Base-by-base conservation (phyloP, 2,329 filamentous ascomycete species). In the Laburnicola sp. region DNA sequence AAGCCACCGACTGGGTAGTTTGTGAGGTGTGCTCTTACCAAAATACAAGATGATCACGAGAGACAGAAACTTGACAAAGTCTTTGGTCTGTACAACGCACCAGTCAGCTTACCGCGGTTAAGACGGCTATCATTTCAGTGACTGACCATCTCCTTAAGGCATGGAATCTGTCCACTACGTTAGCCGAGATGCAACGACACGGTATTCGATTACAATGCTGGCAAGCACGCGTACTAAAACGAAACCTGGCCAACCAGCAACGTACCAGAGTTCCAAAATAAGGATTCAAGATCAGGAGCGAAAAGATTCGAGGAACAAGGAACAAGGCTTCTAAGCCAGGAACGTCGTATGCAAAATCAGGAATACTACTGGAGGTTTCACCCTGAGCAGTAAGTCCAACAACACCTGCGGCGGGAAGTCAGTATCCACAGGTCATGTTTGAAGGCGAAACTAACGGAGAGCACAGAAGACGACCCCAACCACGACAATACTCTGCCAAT, bases 311-410 rank as follows among this genome's bases (percentile, higher is more conserved):
- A 36, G 92, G 92, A 21, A 96, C 88, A 73, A 97, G 86, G 70
- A 97, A 93, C 7, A 97, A 80, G 0, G 91, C 92, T 71, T 96
- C 90, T 9, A 97, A 78, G 0, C 91, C 87, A 22, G 97, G 78
- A n/a, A 97, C 86, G 65, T 97, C 90, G 69, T 96, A 97, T 0
- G 91, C 86, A 2, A 87, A 79, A 53, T 94, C 87, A 40, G 87
- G 87, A n/a, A 90, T 81, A 11, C 78, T 73, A 7, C 77, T 72
- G 57, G 86, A 83, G 22, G 82, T 71, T 45, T 45, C 43, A 22
- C 34, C 43, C 6, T 30, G 25, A 23, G 81, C 82, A 22, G 79
- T 78, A 25, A 93, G 70, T 0, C 89, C 90, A 43, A 89, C 75
- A 26, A 86, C 78, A 42, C 89, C 86, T 89, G 28, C 36, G n/a